Percentiles rank a stretch among this genome's conserved stretches.
These are phyloP conservation scores for Pisolithus orientalis DNA, from an alignment of 768 basidiomycete species.

Conservation along the genomic window DNA sequence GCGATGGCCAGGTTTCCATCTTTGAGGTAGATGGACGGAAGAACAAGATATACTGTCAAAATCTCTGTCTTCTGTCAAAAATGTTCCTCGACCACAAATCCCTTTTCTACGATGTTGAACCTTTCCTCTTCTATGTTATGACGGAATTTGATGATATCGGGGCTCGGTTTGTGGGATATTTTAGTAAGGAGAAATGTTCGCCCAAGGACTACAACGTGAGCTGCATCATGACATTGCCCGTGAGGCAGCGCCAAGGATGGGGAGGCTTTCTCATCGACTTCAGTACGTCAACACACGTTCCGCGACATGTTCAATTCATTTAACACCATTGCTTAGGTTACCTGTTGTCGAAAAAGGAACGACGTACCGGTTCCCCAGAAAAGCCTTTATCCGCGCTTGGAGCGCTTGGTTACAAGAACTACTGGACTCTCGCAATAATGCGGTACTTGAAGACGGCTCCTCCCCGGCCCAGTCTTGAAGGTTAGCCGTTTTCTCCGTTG, in stretches of 20 bases:
- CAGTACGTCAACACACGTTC: slow-evolving; percentile 43
- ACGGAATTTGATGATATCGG: slow-evolving; percentile 87
- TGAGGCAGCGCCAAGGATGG: slow-evolving; percentile 93
- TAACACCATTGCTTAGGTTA: slow-evolving; percentile 59
- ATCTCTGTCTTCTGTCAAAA: slow-evolving; percentile 93
- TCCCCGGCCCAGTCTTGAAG: slow-evolving; percentile 65
- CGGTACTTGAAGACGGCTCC: slow-evolving; percentile 61
- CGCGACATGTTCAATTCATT: slow-evolving; percentile 1
- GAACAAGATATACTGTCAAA: slow-evolving; percentile 99
- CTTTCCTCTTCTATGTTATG: slow-evolving; percentile 98
- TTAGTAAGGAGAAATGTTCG: slow-evolving; percentile 97
- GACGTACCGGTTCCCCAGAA: slow-evolving; percentile 85
- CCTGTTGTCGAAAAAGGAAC: slow-evolving; percentile 92
- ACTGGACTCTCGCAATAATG: slow-evolving; percentile 90
- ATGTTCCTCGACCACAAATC: slow-evolving; percentile 99
- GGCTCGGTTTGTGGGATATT: slow-evolving; percentile 95
- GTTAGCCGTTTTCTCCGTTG: slow-evolving; percentile 35
- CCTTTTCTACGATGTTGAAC: slow-evolving; percentile 98
- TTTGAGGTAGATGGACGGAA: slow-evolving; percentile 98
- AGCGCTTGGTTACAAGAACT: slow-evolving; percentile 88
- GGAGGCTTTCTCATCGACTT: slow-evolving; percentile 97
- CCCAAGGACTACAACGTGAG: slow-evolving; percentile 96
- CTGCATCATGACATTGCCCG: slow-evolving; percentile 98
- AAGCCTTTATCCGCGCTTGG: slow-evolving; percentile 93
- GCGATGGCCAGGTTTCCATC: slow-evolving; percentile 81